Evolutionary conservation across 495 filamentous ascomycete species (phyloP).

Genomic region (Aspergillus incahuasiensis): DNA sequence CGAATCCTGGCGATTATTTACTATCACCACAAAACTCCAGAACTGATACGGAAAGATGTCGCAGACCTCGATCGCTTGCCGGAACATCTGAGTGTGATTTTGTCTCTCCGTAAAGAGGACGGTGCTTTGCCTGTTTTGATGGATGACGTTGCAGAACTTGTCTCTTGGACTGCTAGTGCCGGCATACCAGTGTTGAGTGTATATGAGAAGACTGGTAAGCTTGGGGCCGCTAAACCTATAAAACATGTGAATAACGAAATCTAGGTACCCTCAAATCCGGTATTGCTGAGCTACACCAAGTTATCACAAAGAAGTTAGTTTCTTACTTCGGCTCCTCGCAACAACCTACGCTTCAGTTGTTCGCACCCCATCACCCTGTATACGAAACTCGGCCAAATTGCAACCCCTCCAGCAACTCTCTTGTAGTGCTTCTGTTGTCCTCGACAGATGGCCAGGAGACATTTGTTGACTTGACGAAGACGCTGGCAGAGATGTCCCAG

Average conservation of each 20-base stretch:
- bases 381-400: slow-evolving; percentile 18
- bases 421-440: slow-evolving; percentile 83
- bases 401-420: slow-evolving; percentile 29
- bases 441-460: slow-evolving; percentile 87
- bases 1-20: slow-evolving; percentile 73
- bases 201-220: slow-evolving; percentile 84
- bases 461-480: slow-evolving; percentile 91
- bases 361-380: slow-evolving; percentile 63
- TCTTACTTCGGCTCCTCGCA: slow-evolving; percentile 72
- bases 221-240: slow-evolving; percentile 8
- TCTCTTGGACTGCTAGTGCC: slow-evolving; percentile 84
- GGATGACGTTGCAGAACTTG: slow-evolving; percentile 83
- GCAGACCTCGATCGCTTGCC: slow-evolving; percentile 65
- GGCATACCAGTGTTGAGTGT: slow-evolving; percentile 82
- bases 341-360: slow-evolving; percentile 63
- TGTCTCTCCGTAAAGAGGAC: slow-evolving; percentile 68
- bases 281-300: slow-evolving; percentile 69
- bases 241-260: background rate
- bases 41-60: slow-evolving; percentile 87
- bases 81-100: slow-evolving; percentile 79
- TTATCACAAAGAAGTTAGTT: slow-evolving; percentile 67
- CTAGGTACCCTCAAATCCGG: slow-evolving; percentile 81
- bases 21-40: slow-evolving; percentile 90
- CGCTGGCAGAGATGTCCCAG: slow-evolving; percentile 90
- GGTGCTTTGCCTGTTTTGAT: slow-evolving; percentile 73